Base-by-base conservation (phyloP, 106 monocot species). In the Apostasia ramifera region DNA sequence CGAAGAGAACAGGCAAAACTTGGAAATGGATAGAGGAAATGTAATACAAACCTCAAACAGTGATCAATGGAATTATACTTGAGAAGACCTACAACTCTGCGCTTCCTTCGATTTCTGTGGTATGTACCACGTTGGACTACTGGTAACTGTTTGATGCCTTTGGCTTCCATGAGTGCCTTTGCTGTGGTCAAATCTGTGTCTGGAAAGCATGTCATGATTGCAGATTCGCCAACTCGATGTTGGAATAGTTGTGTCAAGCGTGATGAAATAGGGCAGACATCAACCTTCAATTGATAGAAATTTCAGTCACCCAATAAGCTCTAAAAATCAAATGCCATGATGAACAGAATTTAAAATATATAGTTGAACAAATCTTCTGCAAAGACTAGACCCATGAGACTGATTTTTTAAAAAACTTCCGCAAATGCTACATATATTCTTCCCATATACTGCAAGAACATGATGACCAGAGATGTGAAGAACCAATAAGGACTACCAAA, bases 141-240 rank as follows among this genome's bases (percentile, higher is more conserved):
- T 37, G 98, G 93, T 40, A 99, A 81, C 68, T 99, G 98, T 61
- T 93, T 93, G 46, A 99, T 73, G 61, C 80, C 93, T 83, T 93
- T 99, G 10, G 98, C 98, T 62, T 99, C 98, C 93, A 99, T 99
- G 37, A 99, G 89, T 44, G 87, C 87, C 61, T 87, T 90, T 57
- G 93, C 98, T 60, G 73, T 93, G 26, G 90, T 85, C 81, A 99
- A 80, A 71, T 93, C 85, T 54, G 90, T 93, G 69, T 99, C 93
- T 1, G 92, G 84, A 57, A 90, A 99, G 59, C 98, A 99, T 44
- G 85, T 93, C 60, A 99, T 67, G 40, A 99, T 77, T 53, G 93
- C 98, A 59, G 90, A 75, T 62, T 85, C 80, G 47, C 74, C 81
- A 54, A 93, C 93, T 48, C 69, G 79, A 77, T 78, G 86, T 40